Base-by-base conservation (phyloP, 2,329 filamentous ascomycete genomes). In the Paracorniculantispora psalliotae region DNA sequence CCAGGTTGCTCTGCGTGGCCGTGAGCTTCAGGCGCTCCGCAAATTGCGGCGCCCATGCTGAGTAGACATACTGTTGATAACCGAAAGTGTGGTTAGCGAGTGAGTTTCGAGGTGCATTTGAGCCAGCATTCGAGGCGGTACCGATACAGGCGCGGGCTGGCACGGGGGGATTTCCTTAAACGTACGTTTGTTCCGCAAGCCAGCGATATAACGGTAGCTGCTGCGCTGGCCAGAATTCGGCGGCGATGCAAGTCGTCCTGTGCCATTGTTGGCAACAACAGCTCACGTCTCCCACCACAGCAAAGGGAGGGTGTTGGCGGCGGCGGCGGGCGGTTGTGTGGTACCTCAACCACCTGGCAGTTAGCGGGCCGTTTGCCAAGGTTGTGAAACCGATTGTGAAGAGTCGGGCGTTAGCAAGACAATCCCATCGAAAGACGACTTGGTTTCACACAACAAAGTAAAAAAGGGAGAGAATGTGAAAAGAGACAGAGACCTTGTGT, bases 31-130 rank as follows among this genome's bases (percentile, higher is more conserved):
- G 80, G 66, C 84, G 87, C 68, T 96, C 87, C 52, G 92, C 92
- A 70, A 97, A 97, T 75, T 97, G 92, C 21, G 94, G 94, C 15
- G 91, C 92, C 92, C 94, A 99, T 74, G 93, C 93, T 58, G 92
- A 97, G 75, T 97, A 99, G 70, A 92, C 93, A 84, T 99, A 97
- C 91, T 97, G 69, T 52, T 54, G 17, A 37, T 53, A 23, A 41
- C 13, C 17, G 26, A 33, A 21, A n/a, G 13, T 5, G 41, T 8
- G 4, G 43, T 56, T 28, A 57, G 55, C 46, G 26, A 28, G 61
- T 46, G 13, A 35, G 51, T 43, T 55, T 46, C 47, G 48, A 35
- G 17, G 7, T 37, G 46, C 19, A 47, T 50, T 47, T n/a, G n/a
- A n/a, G n/a, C n/a, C n/a, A n/a, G n/a, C n/a, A n/a, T n/a, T n/a